Evolutionary conservation across 805 yeast genomes (phyloP).

Genomic region (Candida odintsovae): DNA sequence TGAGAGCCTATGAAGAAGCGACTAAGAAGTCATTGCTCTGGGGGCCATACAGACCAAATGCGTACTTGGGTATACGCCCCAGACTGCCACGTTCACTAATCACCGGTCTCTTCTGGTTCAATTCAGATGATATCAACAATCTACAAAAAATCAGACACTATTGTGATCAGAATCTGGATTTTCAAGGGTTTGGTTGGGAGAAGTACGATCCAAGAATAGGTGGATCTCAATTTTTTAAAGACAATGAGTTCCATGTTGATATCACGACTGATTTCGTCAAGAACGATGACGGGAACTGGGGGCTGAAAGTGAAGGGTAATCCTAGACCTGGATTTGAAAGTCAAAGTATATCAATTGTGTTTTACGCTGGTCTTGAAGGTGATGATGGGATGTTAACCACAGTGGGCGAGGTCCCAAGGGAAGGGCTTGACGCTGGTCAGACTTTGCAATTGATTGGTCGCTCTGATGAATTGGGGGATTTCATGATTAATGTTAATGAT

Average conservation of each 20-base stretch:
- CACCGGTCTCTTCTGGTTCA: constrained; percentile 87
- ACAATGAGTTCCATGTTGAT: constrained; percentile 54
- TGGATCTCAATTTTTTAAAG: constrained; percentile 72
- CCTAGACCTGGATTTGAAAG: constrained; percentile 47
- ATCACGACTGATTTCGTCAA: constrained; percentile 74
- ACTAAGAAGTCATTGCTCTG: constrained; percentile 57
- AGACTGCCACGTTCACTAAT: constrained; percentile 68
- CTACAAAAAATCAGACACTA: constrained; percentile 59
- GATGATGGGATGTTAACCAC: constrained; percentile 38
- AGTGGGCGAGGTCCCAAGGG: constrained; percentile 28
- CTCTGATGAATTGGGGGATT: constrained; percentile 62
- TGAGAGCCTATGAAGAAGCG: constrained; percentile 24
- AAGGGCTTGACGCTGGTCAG: constrained; percentile 28
- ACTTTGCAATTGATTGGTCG: constrained; percentile 41
- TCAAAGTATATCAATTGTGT: constrained; percentile 58
- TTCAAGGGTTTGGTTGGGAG: constrained; percentile 80
- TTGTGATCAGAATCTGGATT: constrained; percentile 66
- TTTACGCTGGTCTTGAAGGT: constrained; percentile 76
- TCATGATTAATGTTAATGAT: constrained; percentile 54
- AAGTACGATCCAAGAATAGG: constrained; percentile 83
- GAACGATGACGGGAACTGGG: constrained; percentile 75
- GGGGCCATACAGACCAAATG: constrained; percentile 91
- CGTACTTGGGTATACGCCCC: constrained; percentile 84
- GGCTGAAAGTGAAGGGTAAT: constrained; percentile 57
- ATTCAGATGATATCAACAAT: constrained; percentile 50